phyloP scores from a whole-genome alignment of 306 rosid species.

The Dryas drummondii region DNA sequence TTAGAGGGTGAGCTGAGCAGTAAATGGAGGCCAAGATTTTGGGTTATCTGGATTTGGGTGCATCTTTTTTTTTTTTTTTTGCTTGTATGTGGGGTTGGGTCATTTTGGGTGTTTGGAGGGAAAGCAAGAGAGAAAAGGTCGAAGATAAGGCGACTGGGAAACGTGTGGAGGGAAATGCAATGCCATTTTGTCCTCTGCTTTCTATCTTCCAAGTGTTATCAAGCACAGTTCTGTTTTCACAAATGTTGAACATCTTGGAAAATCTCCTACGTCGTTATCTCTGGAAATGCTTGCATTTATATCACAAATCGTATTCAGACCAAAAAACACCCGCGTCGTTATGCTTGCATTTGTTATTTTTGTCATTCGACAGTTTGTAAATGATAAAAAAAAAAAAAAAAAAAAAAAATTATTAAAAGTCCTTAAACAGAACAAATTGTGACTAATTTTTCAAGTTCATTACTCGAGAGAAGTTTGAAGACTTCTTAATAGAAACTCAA shows the following conservation, averaged over 20 bases:
- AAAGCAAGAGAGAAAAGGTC: slow-evolving; percentile 18
- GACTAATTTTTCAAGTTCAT: no score
- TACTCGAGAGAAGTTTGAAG: no score
- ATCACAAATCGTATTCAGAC: no score
- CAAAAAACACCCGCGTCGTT: no score
- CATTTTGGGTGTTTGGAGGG: slow-evolving; percentile 44
- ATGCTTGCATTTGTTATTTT: no score
- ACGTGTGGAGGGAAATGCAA: slow-evolving; percentile 70
- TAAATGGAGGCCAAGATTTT: background rate
- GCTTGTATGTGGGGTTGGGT: background rate
- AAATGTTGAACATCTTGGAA: slow-evolving; percentile 10
- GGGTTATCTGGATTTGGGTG: background rate
- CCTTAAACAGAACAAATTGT: no score
- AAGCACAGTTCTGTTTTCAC: slow-evolving; percentile 10
- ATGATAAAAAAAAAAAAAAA: no score
- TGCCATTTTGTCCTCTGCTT: slow-evolving; percentile 23
- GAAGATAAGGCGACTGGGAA: slow-evolving; percentile 59
- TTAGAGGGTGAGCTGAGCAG: background rate
- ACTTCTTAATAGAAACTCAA: no score
- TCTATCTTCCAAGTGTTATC: background rate
- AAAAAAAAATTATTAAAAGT: no score
- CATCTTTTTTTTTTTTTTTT: slow-evolving; percentile 5
- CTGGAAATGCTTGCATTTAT: no score
- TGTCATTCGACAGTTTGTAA: no score
- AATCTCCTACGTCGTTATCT: slow-evolving; percentile 21